phyloP scores from a whole-genome alignment of 2,329 filamentous ascomycete species.

The Stachybotrys echinatus region DNA sequence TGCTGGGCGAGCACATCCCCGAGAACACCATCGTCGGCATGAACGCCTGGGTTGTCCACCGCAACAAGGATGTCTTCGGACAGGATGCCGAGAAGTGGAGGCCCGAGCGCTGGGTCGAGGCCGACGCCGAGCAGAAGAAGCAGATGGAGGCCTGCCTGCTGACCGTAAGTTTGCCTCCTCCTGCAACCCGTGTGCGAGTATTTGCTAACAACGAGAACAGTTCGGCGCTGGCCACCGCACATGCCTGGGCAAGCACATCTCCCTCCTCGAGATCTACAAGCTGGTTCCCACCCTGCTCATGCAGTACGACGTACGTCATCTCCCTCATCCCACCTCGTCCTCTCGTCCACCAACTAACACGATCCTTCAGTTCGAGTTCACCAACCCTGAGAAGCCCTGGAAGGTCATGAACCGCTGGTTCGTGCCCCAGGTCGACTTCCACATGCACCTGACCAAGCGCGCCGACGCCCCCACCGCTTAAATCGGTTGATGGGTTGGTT shows the following conservation, averaged over 20 bases:
- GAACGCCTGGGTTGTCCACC: slow-evolving; percentile 31
- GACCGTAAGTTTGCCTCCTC: slow-evolving; percentile 11
- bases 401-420: background rate
- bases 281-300: slow-evolving; percentile 1
- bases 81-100: slow-evolving; percentile 26
- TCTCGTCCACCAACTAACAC: background rate
- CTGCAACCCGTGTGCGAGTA: background rate
- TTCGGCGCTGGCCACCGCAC: slow-evolving; percentile 36
- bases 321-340: background rate
- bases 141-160: slow-evolving; percentile 21
- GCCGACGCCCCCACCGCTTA: background rate
- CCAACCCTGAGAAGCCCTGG: background rate
- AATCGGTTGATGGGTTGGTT: background rate
- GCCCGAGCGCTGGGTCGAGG: slow-evolving; percentile 35
- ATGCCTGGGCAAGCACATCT: slow-evolving; percentile 38
- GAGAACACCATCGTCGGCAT: slow-evolving; percentile 26
- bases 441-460: background rate
- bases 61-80: slow-evolving; percentile 22
- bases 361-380: background rate
- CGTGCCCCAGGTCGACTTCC: background rate
- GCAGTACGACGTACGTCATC: background rate
- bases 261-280: slow-evolving; percentile 31
- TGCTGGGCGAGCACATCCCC: slow-evolving; percentile 27
- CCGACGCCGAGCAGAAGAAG: slow-evolving; percentile 15
- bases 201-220: slow-evolving; percentile 5